Base-by-base conservation (phyloP, 441 rosid genomes). In the Pelargonium citronellum region DNA sequence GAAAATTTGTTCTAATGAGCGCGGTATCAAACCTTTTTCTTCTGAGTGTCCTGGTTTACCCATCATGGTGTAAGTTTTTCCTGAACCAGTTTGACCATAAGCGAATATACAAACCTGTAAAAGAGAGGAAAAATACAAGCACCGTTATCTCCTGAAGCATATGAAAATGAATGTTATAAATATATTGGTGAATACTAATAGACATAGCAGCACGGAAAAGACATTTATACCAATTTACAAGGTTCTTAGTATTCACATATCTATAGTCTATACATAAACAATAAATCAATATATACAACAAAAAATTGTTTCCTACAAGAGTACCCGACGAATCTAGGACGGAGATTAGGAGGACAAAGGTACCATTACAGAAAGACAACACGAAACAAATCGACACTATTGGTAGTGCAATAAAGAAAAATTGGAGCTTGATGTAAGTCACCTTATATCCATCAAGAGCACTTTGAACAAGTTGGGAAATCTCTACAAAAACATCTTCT, bases 391-490 rank as follows among this genome's bases (percentile, higher is more conserved):
- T 47, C 12, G 15, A 55, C 61, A 9, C 61, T 55, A 55, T 7
- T 17, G 39, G 24, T 5, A 62, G 63, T 27, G 47, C 30, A 49
- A 3, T 63, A 55, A 61, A 24, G 47, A 44, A n/a, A 15, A 64
- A 2, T 64, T 10, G 75, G 55, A 46, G 65, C n/a, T 47, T 51
- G 41, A 64, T 53, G 17, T 53, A 24, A 74, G 67, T 65, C 80
- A 87, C 89, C 89, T 88, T 86, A 71, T 84, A 88, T 70, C 90
- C 92, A 49, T 86, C 92, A 10, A 88, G 87, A 75, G 90, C 87
- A 76, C 89, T 86, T 61, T 86, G 87, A 68, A 84, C 85, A 67
- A 86, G 87, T 47, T 86, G 89, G 27, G 89, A 86, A 39, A 86
- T 86, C 75, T 86, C 87, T 47, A 67, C 79, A 77, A 86, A 86